Evolutionary conservation across 2,329 filamentous ascomycete species (phyloP), one percentile per base, ranked within the genome.

Genomic region (Xylariaceae sp.): DNA sequence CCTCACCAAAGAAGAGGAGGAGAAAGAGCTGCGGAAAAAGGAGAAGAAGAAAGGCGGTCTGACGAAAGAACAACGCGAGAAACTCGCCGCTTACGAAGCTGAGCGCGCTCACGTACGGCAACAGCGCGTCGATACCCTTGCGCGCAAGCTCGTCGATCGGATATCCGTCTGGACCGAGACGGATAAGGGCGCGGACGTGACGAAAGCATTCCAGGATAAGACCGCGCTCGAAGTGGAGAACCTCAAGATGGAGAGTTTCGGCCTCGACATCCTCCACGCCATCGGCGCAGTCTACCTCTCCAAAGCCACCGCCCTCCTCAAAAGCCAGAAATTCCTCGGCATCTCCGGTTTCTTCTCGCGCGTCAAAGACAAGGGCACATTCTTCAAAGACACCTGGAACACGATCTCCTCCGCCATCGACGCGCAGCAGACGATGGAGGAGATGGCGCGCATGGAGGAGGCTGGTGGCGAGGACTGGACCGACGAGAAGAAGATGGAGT

Each of bases 241-340:
- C 64, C 75, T 98, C 58, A 98, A 97, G 77, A 98, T 98, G 89
- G 93, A 98, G 71, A 94, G 88, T 0, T 98, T 98, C 59, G 93
- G 93, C 41, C 77, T 98, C 34, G 93, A 98, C 53, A 97, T 97
- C 57, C 75, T 96, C 39, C 92, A 97, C 67, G 91, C 93, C 37
- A 94, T 98, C 59, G 93, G 93, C 14, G 78, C 86, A 56, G 95
- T 89, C 4, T 98, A 98, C 67, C 70, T 93, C 22, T 82, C 83
- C 65, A 97, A 97, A 70, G 88, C 86, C 3, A 88, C 86, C 1
- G 85, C 84, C 1, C 85, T 96, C 62, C 77, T 98, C 55, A 95
- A 95, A 66, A 92, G 86, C 40, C 93, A 98, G 65, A 97, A 97
- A 69, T 94, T 95, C 72, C 83, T 98, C 48, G 93, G 93, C 45